A percentile compares a stretch with the other conserved stretches of the same genome.
Evolutionary conservation across 768 basidiomycete genomes (phyloP).

Genomic region (Tylopilus subfusipes): DNA sequence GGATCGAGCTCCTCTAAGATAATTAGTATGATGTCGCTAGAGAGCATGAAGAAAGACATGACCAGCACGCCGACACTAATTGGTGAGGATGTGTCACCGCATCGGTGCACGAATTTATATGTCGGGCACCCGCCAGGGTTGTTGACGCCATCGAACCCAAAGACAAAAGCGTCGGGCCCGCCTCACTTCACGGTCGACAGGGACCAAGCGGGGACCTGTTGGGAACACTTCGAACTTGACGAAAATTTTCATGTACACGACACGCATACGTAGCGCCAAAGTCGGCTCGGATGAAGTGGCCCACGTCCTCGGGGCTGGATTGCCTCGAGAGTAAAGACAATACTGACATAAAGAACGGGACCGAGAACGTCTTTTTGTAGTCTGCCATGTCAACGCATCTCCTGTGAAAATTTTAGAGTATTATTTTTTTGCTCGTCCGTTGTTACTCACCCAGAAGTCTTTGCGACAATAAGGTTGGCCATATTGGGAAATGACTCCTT

Average conservation of each 20-base stretch:
- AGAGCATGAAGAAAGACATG: conserved; percentile 35
- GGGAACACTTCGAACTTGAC: conserved; percentile 25
- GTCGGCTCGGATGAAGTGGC: conserved; percentile 14
- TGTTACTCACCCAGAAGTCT: conserved; percentile 22
- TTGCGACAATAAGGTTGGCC: conserved; percentile 29
- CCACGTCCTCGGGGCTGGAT: conserved; percentile 20
- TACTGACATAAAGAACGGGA: conserved; percentile 27
- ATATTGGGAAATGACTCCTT: conserved; percentile 17
- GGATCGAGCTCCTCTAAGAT: conserved; percentile 35
- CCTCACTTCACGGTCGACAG: conserved; percentile 30
- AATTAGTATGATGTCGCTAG: conserved; percentile 27
- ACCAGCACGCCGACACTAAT: conserved; percentile 32
- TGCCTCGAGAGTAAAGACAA: conserved; percentile 26
- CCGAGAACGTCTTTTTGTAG: conserved; percentile 31
- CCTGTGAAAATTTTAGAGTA: conserved; percentile 19
- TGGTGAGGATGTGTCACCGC: conserved; percentile 12
- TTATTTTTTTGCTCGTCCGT: conserved; percentile 5
- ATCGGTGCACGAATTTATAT: conserved; percentile 27
- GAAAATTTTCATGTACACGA: conserved; percentile 25
- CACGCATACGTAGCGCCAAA: conserved; percentile 27
- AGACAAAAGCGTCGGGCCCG: conserved; percentile 36
- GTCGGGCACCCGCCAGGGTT: conserved; percentile 22
- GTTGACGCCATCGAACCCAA: conserved; percentile 23
- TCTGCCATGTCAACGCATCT: conserved; percentile 34
- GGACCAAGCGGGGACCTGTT: conserved; percentile 29